Evolutionary conservation across 345 rosid genomes (phyloP).

Genomic region (Cardamine occulta): DNA sequence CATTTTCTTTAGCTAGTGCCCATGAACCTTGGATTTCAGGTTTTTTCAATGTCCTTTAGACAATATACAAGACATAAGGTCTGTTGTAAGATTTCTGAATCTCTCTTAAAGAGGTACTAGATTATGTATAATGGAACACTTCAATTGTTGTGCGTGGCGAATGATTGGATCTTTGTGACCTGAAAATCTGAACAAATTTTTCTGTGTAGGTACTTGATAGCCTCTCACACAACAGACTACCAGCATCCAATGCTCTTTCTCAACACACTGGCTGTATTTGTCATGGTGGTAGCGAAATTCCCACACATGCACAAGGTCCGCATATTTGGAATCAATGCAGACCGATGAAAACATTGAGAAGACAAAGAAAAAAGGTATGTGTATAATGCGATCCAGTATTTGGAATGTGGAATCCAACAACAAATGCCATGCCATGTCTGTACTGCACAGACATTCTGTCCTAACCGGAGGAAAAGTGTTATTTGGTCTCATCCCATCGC

Average conservation of each 20-base stretch:
- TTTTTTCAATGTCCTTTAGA: background rate
- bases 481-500: slow-evolving; percentile 20
- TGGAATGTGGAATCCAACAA: slow-evolving; percentile 30
- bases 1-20: background rate
- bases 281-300: slow-evolving; percentile 79
- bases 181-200: background rate
- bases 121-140: background rate
- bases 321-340: slow-evolving; percentile 82
- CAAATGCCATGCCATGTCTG: slow-evolving; percentile 25
- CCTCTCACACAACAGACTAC: slow-evolving; percentile 83
- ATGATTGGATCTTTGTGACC: background rate
- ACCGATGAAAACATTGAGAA: slow-evolving; percentile 51
- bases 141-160: background rate
- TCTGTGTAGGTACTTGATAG: slow-evolving; percentile 66
- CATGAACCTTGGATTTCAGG: background rate
- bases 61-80: background rate
- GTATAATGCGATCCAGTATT: slow-evolving; percentile 14
- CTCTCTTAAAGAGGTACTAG: background rate
- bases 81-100: background rate
- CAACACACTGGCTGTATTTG: slow-evolving; percentile 67
- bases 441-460: slow-evolving; percentile 1
- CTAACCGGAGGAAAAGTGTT: slow-evolving; percentile 10
- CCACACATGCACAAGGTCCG: slow-evolving; percentile 93
- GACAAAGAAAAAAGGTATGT: slow-evolving; percentile 43
- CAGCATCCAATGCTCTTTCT: slow-evolving; percentile 77